These are phyloP conservation scores for Cerrena zonata DNA, from an alignment of 1,284 basidiomycete genomes.

Conservation along the genomic window DNA sequence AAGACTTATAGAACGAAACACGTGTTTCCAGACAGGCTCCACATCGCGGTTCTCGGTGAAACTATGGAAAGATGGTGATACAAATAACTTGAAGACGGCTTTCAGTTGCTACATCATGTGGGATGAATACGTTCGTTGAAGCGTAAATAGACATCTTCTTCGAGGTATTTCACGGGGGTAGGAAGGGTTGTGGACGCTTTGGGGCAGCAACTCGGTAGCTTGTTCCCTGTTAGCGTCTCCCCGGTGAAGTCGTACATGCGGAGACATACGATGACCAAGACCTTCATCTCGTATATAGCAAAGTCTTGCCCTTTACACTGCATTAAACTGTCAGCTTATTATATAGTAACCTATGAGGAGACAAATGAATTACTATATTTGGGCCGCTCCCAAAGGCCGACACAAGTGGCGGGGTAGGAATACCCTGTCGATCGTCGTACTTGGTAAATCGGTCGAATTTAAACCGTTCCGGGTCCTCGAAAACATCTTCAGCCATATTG, in stretches of 20 bases:
- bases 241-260: background rate
- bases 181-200: background rate
- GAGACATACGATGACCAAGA: background rate
- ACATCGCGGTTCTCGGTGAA: no score
- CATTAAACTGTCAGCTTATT: background rate
- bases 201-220: background rate
- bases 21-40: no score
- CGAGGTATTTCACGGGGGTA: background rate
- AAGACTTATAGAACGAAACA: no score
- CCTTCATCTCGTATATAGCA: background rate
- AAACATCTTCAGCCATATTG: background rate
- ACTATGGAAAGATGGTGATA: no score
- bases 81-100: no score
- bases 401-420: background rate
- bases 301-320: constrained; percentile 1
- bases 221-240: background rate
- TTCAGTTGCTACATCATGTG: no score
- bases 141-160: background rate
- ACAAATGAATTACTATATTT: no score
- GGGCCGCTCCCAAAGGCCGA: background rate
- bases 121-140: no score
- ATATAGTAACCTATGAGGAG: background rate
- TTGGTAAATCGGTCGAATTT: background rate
- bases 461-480: background rate
- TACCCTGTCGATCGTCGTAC: background rate